Base-by-base conservation (phyloP, 768 basidiomycete species). In the Grammothele lineata region DNA sequence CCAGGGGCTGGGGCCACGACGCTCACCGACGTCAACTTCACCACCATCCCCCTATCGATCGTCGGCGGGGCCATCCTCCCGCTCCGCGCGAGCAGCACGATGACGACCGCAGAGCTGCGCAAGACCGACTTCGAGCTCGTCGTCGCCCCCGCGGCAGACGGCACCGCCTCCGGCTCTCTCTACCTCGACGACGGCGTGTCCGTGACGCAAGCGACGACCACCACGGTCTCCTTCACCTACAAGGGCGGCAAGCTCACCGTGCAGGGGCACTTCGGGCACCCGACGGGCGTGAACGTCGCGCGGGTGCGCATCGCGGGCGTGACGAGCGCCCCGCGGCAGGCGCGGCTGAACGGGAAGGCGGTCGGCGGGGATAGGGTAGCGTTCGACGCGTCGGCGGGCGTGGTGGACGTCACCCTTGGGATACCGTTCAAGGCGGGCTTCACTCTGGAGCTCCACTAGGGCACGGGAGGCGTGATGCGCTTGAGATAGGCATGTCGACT, bases 141-240 rank as follows among this genome's bases (percentile, higher is more conserved):
- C 33, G 76, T 85, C 25, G 85, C 83, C 0, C 81, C 81, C 1
- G 70, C 70, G 10, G 48, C 54, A 33, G 61, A 70, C n/a, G 81
- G 80, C 12, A 62, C 54, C 0, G 84, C 85, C 0, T 51, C 55
- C 5, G 84, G 83, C 1, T 36, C 56, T 32, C 66, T 86, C 32
- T 84, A 86, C 59, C 53, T 82, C 27, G 85, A 86, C 57, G 83
- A 86, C 50, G 83, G 85, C 11, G 77, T 76, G 36, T 80, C 77
- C 6, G 54, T 70, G 43, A 52, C 52, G 19, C 70, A 57, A 21
- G 42, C 43, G 33, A 42, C 51, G 24, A 56, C 56, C 46, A 70
- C 71, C 26, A 32, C 47, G 18, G 64, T 68, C 15, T 21, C 47
- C 26, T 59, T 73, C 45, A 41, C 34, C 23, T 72, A 50, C 53